Conservation (phyloP, 1,284 basidiomycete genomes). For the Marasmius tenuissimus region DNA sequence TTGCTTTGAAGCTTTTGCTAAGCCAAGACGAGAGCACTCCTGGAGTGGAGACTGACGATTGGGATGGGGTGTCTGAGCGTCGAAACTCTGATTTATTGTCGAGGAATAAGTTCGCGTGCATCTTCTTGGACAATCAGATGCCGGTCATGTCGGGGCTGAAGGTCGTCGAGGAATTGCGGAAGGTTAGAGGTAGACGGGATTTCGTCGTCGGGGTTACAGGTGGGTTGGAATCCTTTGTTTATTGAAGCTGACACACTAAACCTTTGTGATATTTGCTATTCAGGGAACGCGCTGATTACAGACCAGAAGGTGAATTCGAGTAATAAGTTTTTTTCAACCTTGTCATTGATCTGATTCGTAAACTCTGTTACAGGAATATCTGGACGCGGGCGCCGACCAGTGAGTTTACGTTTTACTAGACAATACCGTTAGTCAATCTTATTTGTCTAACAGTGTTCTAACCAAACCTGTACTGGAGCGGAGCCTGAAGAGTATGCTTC, state of each 20-base stretch:
- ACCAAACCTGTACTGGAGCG: slow-evolving; percentile 71
- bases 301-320: slow-evolving; percentile 19
- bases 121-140: slow-evolving; percentile 90
- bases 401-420: slow-evolving; percentile 32
- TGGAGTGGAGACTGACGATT: slow-evolving; percentile 19
- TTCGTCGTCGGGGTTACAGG: slow-evolving; percentile 82
- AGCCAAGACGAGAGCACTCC: slow-evolving; percentile 28
- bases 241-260: neutral
- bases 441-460: slow-evolving; percentile 43
- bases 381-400: slow-evolving; percentile 77
- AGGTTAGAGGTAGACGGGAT: slow-evolving; percentile 60
- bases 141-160: slow-evolving; percentile 80
- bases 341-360: slow-evolving; percentile 12
- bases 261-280: neutral
- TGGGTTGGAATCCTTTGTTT: slow-evolving; percentile 28
- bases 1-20: slow-evolving; percentile 76
- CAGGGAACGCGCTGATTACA: slow-evolving; percentile 46
- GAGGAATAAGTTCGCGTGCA: slow-evolving; percentile 54
- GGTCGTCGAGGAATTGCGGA: slow-evolving; percentile 64
- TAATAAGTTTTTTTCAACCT: neutral
- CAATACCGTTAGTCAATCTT: slow-evolving; percentile 11
- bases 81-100: slow-evolving; percentile 10
- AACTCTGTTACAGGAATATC: slow-evolving; percentile 52
- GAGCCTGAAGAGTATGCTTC: slow-evolving; percentile 40
- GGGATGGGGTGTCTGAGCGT: slow-evolving; percentile 1